Conservation (phyloP, 2,329 filamentous ascomycete species). For the Mollisia scopiformis region DNA sequence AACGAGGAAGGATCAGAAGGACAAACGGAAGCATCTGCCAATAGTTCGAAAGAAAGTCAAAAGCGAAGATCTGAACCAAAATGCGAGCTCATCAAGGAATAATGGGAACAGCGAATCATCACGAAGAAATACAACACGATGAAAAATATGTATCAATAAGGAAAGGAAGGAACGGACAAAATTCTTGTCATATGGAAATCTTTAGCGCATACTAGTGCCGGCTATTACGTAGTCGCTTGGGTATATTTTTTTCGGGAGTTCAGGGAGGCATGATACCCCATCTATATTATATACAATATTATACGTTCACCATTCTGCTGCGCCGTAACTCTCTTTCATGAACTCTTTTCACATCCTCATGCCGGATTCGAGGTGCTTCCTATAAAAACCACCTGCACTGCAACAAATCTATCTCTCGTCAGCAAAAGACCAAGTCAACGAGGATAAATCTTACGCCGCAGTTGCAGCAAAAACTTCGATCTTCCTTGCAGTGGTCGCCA, state of each 20-base stretch:
- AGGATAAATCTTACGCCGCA: slow-evolving; percentile 28
- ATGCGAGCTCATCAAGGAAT: no score
- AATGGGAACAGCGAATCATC: no score
- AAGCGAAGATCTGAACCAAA: background rate
- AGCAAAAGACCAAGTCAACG: background rate
- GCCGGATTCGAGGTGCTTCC: background rate
- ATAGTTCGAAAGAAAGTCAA: background rate
- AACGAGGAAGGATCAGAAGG: background rate
- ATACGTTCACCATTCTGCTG: background rate
- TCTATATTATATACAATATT: background rate
- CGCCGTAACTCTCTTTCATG: background rate
- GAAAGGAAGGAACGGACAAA: background rate
- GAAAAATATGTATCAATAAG: background rate
- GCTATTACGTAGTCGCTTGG: background rate
- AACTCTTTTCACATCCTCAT: no score
- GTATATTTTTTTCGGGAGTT: background rate
- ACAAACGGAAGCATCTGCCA: background rate
- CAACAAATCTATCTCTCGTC: slow-evolving; percentile 4
- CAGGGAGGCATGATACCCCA: background rate
- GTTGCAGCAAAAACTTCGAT: slow-evolving; percentile 37
- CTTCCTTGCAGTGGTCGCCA: slow-evolving; percentile 32
- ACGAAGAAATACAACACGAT: background rate
- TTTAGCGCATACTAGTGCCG: background rate
- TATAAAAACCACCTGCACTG: slow-evolving; percentile 16
- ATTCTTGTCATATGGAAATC: background rate